A percentile compares a stretch with the other conserved stretches of the same genome.
phyloP scores from a whole-genome alignment of 2,329 filamentous ascomycete species.

The Fusarium anthophilum region DNA sequence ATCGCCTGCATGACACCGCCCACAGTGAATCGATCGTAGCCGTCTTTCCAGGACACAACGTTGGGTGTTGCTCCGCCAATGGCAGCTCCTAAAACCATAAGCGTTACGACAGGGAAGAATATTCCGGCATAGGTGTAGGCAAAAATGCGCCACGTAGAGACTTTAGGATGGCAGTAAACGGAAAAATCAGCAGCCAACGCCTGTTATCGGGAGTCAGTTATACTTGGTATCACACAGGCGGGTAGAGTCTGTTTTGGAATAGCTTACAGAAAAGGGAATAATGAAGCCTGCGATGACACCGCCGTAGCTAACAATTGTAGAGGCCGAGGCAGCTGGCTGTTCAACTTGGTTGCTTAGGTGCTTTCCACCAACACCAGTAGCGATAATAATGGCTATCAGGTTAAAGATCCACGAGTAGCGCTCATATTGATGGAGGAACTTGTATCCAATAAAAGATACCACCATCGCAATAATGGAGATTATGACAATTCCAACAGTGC shows the following conservation, averaged over 20 bases:
- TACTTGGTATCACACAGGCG: neutral
- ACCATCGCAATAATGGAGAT: neutral
- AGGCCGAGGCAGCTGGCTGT: neutral
- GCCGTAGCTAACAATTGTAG: neutral
- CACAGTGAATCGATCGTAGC: neutral
- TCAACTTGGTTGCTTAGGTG: neutral
- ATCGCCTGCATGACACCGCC: neutral
- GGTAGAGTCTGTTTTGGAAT: fast-evolving
- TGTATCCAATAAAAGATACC: neutral
- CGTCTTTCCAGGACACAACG: neutral
- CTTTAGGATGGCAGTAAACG: neutral
- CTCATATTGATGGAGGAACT: neutral
- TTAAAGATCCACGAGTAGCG: neutral
- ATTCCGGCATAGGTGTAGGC: neutral
- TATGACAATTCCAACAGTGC: neutral
- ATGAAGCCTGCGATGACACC: neutral
- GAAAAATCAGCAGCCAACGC: neutral
- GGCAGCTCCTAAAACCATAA: neutral
- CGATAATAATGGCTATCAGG: neutral
- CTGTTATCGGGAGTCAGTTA: neutral
- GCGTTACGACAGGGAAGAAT: neutral
- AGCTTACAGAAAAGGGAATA: neutral
- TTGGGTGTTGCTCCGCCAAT: neutral
- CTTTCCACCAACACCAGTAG: neutral
- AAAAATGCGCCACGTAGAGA: neutral